Conservation (phyloP, 2,329 filamentous ascomycete species). For the Aschersonia sp. region DNA sequence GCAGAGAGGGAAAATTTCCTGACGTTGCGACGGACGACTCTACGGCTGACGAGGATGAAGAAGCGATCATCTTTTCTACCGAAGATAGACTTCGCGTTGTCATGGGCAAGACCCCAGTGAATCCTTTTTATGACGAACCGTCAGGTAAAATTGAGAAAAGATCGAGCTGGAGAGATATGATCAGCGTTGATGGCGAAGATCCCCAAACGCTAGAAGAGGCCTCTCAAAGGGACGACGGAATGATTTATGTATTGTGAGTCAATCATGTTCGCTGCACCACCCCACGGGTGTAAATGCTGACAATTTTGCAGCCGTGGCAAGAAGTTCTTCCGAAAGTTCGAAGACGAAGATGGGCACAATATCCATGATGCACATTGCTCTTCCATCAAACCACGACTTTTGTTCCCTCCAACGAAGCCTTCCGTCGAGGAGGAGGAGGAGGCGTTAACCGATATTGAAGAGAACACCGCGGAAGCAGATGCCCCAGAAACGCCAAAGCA, state of each 20-base stretch:
- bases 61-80: conserved; percentile 12
- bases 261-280: no score
- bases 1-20: conserved; percentile 40
- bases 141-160: no score
- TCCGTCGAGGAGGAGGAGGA: conserved; percentile 43
- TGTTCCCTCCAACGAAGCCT: conserved; percentile 45
- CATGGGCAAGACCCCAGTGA: no score
- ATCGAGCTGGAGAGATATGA: background rate
- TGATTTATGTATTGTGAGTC: conserved; percentile 69
- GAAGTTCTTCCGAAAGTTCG: conserved; percentile 60
- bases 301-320: conserved; percentile 51
- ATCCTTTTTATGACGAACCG: no score
- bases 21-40: conserved; percentile 38
- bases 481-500: conserved; percentile 24
- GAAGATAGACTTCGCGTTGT: no score
- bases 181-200: conserved; percentile 42
- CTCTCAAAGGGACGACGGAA: conserved; percentile 52
- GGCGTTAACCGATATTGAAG: conserved; percentile 44
- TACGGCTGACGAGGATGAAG: conserved; percentile 41
- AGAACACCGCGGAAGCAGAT: conserved; percentile 17
- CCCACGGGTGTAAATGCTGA: background rate
- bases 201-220: conserved; percentile 47
- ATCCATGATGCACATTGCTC: conserved; percentile 30
- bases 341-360: conserved; percentile 20
- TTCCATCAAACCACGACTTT: conserved; percentile 55